Evolutionary conservation across 441 rosid species (phyloP).

Genomic region (Adansonia gregorii): DNA sequence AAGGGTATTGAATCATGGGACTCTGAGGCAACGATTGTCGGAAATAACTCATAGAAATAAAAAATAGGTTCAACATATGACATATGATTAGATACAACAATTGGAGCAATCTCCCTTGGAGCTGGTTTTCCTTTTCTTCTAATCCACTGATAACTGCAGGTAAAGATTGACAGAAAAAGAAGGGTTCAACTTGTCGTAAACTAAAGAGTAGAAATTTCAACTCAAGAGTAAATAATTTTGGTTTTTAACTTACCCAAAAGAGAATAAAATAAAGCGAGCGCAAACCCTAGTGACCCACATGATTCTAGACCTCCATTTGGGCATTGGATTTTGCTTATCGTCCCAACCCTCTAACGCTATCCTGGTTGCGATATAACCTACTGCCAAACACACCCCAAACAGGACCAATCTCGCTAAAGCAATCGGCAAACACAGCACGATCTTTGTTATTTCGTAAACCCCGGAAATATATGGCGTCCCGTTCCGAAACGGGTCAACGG

Average conservation of each 20-base stretch:
- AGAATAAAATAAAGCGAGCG: slow-evolving; percentile 78
- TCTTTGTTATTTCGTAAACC: slow-evolving; percentile 73
- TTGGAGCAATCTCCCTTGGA: slow-evolving; percentile 83
- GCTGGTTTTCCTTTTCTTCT: slow-evolving; percentile 90
- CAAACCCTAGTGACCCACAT: slow-evolving; percentile 91
- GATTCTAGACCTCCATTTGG: slow-evolving; percentile 75
- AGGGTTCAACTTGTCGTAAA: slow-evolving; percentile 1
- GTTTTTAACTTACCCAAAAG: slow-evolving; percentile 68
- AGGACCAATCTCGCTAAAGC: slow-evolving; percentile 64
- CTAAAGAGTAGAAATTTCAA: background rate
- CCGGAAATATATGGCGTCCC: slow-evolving; percentile 58
- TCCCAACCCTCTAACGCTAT: slow-evolving; percentile 82
- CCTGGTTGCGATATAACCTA: slow-evolving; percentile 74
- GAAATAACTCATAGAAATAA: slow-evolving; percentile 87
- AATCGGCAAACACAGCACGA: slow-evolving; percentile 69
- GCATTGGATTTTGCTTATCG: slow-evolving; percentile 85
- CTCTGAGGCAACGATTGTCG: slow-evolving; percentile 93
- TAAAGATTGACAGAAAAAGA: background rate
- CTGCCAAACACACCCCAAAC: slow-evolving; percentile 59
- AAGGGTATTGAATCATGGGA: slow-evolving; percentile 91
- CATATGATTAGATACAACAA: slow-evolving; percentile 90
- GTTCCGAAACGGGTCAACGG: slow-evolving; percentile 81
- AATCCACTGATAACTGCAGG: slow-evolving; percentile 92
- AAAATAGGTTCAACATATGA: slow-evolving; percentile 93
- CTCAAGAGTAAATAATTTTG: background rate